Percentiles rank a stretch among this genome's conserved stretches.
These are phyloP conservation scores for Venturia nashicola DNA, from an alignment of 2,329 filamentous ascomycete species.

Conservation along the genomic window DNA sequence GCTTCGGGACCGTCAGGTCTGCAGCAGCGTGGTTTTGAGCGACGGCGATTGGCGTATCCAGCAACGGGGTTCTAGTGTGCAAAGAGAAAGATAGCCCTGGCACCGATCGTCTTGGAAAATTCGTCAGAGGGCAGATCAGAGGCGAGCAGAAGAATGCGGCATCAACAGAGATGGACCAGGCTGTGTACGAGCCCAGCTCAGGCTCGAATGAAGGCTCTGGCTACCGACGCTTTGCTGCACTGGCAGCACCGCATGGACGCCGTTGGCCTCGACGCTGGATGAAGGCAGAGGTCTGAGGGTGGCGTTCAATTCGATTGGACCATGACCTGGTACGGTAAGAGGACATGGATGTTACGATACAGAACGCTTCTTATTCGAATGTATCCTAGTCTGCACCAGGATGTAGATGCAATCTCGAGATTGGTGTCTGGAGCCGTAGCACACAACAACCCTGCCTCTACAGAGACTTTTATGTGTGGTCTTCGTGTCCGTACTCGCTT, in stretches of 20 bases:
- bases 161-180: background rate
- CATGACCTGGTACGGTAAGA: background rate
- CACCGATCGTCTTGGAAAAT: background rate
- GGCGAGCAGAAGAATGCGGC: background rate
- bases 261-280: background rate
- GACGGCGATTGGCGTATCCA: background rate
- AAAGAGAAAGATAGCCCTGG: constrained; percentile 1
- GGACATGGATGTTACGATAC: background rate
- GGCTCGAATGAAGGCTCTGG: too few relatives aligned
- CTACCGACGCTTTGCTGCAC: background rate
- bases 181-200: too few relatives aligned
- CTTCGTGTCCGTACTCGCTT: background rate
- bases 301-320: background rate
- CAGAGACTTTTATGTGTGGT: background rate
- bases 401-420: background rate
- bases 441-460: background rate
- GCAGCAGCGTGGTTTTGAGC: background rate
- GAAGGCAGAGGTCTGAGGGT: background rate
- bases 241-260: background rate
- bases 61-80: background rate
- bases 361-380: background rate
- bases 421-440: background rate
- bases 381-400: background rate
- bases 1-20: background rate
- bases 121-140: constrained; percentile 4